These are phyloP conservation scores for Drechmeria coniospora DNA, from an alignment of 2,329 filamentous ascomycete genomes.

Conservation along the genomic window DNA sequence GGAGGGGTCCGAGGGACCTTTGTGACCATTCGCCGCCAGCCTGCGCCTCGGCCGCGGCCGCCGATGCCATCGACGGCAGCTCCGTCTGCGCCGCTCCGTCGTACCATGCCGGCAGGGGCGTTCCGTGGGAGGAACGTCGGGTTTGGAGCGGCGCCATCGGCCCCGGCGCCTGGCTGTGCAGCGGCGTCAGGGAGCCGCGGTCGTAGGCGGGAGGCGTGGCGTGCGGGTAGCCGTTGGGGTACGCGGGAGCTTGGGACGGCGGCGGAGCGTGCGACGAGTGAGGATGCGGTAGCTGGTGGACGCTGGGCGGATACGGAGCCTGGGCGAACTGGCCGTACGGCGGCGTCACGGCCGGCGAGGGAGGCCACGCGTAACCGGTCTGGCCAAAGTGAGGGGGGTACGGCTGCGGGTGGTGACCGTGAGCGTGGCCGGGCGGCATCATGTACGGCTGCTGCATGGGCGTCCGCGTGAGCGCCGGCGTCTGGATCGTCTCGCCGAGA, in stretches of 20 bases:
- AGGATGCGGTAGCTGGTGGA: constrained; percentile 14
- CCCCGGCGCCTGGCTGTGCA: constrained; percentile 16
- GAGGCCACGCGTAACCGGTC: constrained; percentile 35
- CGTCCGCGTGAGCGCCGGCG: constrained; percentile 65
- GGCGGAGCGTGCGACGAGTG: constrained; percentile 13
- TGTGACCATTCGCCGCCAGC: constrained; percentile 15
- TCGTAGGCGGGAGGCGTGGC: constrained; percentile 15
- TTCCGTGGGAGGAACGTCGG: constrained; percentile 16
- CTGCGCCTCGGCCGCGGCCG: constrained; percentile 23
- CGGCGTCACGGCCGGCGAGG: constrained; percentile 38
- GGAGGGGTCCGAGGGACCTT: constrained; percentile 28
- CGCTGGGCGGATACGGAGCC: constrained; percentile 18
- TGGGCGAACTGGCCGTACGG: constrained; percentile 32
- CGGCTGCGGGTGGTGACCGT: constrained; percentile 13
- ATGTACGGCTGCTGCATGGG: constrained; percentile 40
- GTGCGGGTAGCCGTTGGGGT: constrained; percentile 13
- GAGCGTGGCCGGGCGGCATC: constrained; percentile 18
- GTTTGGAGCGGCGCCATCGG: constrained; percentile 15
- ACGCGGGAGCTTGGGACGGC: constrained; percentile 9
- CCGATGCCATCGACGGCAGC: constrained; percentile 27
- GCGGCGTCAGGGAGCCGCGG: constrained; percentile 21
- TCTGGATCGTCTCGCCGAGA: constrained; percentile 67
- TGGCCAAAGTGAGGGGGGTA: constrained; percentile 27
- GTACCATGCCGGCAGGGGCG: constrained; percentile 19
- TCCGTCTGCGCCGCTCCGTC: constrained; percentile 29